These are phyloP conservation scores for Prosopis cineraria DNA, from an alignment of 306 rosid species.

Conservation along the genomic window DNA sequence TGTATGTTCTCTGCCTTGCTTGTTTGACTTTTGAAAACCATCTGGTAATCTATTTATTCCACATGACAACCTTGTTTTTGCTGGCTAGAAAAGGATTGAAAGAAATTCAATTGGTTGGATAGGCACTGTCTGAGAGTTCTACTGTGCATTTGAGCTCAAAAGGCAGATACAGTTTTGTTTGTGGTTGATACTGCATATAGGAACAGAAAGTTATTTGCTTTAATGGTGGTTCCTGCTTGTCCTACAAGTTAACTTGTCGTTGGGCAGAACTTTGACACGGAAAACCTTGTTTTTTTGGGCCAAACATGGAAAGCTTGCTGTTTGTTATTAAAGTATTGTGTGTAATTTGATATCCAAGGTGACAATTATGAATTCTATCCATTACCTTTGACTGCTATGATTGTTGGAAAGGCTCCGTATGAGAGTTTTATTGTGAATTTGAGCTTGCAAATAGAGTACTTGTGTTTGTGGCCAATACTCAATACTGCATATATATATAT, in stretches of 20 bases:
- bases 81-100: background rate
- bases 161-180: background rate
- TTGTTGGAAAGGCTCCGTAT: constrained; percentile 9
- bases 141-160: background rate
- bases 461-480: background rate
- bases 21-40: constrained; percentile 2
- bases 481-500: constrained; percentile 7
- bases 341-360: constrained; percentile 10
- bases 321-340: background rate
- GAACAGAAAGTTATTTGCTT: constrained; percentile 20
- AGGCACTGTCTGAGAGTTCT: constrained; percentile 1
- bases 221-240: constrained; percentile 34
- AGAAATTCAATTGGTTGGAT: constrained; percentile 1
- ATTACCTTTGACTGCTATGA: constrained; percentile 20
- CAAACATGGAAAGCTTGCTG: background rate
- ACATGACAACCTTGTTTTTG: background rate
- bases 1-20: constrained; percentile 57
- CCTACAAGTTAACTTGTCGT: constrained; percentile 81
- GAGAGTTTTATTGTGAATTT: background rate
- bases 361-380: background rate
- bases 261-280: constrained; percentile 67
- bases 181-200: background rate
- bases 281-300: too few species aligned
- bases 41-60: constrained; percentile 7
- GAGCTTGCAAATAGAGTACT: constrained; percentile 1